Evolutionary conservation across 441 rosid species (phyloP).

Genomic region (Bruguiera hainesii): DNA sequence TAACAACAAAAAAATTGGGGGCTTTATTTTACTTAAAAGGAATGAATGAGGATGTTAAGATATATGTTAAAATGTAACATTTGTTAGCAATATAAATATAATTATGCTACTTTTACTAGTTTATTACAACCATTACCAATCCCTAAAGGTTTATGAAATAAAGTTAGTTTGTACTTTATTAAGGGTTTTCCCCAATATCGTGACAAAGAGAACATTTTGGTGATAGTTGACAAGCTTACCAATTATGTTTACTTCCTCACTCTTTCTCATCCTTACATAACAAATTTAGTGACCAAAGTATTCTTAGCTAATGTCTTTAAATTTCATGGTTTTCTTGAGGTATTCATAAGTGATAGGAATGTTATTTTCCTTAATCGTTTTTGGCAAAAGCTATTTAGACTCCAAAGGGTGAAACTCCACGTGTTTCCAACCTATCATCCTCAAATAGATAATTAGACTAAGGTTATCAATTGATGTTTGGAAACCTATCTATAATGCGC

Average conservation of each 20-base stretch:
- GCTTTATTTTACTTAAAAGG: not conserved
- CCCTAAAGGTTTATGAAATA: not conserved
- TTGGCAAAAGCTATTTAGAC: not conserved
- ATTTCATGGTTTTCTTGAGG: not conserved
- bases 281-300: not conserved
- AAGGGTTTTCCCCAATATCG: not conserved
- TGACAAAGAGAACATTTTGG: not conserved
- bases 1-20: not conserved
- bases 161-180: not conserved
- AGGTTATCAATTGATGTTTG: not conserved
- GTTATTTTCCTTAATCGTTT: not conserved
- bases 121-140: not conserved
- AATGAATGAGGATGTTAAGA: not conserved
- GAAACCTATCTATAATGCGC: not conserved
- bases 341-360: not conserved
- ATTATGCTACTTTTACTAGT: not conserved
- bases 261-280: not conserved
- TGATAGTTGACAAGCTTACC: not conserved
- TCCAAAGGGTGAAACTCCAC: not conserved
- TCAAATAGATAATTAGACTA: not conserved
- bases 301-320: not conserved
- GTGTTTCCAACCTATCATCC: not conserved
- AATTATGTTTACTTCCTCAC: not conserved
- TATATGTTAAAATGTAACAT: not conserved
- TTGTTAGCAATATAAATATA: not conserved